phyloP scores from a whole-genome alignment of 345 rosid species.

The Arabidopsis suecica region DNA sequence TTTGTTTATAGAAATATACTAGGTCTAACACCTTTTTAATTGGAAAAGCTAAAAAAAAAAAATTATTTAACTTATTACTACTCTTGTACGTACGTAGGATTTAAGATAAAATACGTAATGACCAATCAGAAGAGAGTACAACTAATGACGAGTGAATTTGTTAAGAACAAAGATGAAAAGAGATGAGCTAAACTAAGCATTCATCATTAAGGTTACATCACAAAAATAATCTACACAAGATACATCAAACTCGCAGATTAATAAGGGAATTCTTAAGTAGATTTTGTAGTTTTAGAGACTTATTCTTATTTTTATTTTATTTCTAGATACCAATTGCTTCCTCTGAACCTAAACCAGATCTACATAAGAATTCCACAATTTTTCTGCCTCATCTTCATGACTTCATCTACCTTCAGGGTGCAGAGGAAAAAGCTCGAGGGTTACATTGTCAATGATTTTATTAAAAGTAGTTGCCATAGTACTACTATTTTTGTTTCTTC shows the following conservation, averaged over 20 bases:
- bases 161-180: conserved; percentile 1
- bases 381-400: conserved; percentile 31
- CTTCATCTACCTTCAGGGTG: conserved; percentile 82
- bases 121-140: neutral
- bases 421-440: conserved; percentile 96
- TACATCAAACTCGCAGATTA: conserved; percentile 33
- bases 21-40: neutral
- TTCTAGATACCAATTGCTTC: conserved; percentile 31
- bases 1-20: conserved; percentile 13
- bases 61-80: neutral
- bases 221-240: conserved; percentile 18
- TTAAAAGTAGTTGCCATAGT: conserved; percentile 38
- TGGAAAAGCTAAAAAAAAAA: neutral
- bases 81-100: neutral
- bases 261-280: conserved; percentile 45
- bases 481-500: conserved; percentile 49
- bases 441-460: conserved; percentile 52
- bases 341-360: conserved; percentile 39
- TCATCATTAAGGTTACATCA: conserved; percentile 17
- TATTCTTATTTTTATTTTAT: neutral
- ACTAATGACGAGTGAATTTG: neutral
- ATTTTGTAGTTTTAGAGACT: conserved; percentile 30
- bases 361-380: conserved; percentile 43
- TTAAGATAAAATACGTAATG: neutral
- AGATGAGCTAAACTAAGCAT: conserved; percentile 14